A percentile compares a stretch with the other conserved stretches of the same genome.
Evolutionary conservation across 202 grass and related monocot species (phyloP).

Genomic region (Cymbopogon flexuosus): DNA sequence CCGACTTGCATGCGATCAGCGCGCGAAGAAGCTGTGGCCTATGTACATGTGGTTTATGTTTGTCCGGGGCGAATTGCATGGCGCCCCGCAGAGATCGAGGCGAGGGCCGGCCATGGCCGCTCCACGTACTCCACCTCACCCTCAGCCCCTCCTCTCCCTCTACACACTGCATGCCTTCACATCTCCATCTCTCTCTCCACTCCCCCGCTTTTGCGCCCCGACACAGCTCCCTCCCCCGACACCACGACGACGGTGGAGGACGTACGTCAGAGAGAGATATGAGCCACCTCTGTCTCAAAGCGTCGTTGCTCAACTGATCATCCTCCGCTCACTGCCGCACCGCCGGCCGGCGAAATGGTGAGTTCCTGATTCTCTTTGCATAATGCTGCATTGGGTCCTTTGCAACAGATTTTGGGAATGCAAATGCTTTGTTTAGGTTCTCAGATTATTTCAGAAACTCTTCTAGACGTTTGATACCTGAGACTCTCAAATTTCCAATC

Average conservation of each 20-base stretch:
- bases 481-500: slow-evolving; percentile 13
- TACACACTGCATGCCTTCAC: slow-evolving; percentile 22
- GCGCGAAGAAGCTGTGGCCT: not conserved
- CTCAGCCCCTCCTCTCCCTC: not conserved
- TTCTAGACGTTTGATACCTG: not conserved
- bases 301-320: slow-evolving; percentile 5
- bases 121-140: slow-evolving; percentile 33
- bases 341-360: slow-evolving; percentile 40
- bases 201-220: slow-evolving; percentile 47
- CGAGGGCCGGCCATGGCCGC: slow-evolving; percentile 36
- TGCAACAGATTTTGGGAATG: not conserved
- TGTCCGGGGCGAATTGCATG: slow-evolving; percentile 31
- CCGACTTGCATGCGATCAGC: not conserved
- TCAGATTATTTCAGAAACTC: not conserved
- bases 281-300: not conserved
- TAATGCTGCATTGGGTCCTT: not conserved
- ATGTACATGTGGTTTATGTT: not conserved
- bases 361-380: not conserved
- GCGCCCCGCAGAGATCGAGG: slow-evolving; percentile 55
- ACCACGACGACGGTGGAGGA: not conserved
- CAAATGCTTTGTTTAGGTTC: not conserved
- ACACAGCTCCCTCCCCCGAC: not conserved
- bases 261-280: slow-evolving; percentile 16
- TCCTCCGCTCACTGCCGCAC: not conserved
- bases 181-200: slow-evolving; percentile 39